A percentile compares a stretch with the other conserved stretches of the same genome.
Evolutionary conservation across 2,329 filamentous ascomycete species (phyloP).

Genomic region (Balansia obtecta): DNA sequence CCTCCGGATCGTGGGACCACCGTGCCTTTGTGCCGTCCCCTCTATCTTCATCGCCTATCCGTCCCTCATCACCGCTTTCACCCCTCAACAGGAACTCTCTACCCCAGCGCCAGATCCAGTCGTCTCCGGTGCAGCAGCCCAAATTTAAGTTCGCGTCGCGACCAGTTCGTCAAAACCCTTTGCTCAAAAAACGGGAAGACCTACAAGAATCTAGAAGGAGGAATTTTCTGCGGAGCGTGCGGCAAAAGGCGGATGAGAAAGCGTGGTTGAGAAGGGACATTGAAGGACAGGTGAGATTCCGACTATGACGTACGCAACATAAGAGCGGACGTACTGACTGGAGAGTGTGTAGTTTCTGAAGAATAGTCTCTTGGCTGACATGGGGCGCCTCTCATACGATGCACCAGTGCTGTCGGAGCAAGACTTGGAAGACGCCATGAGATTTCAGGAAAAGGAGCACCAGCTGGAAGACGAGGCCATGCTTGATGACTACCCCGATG

Average conservation of each 20-base stretch:
- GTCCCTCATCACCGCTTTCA: conserved; percentile 35
- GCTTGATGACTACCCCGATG: conserved; percentile 39
- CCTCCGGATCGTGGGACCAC: conserved; percentile 31
- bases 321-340: background rate
- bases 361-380: conserved; percentile 21
- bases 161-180: conserved; percentile 47
- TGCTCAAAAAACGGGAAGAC: conserved; percentile 48
- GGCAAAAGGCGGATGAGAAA: conserved; percentile 46
- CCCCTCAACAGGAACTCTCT: conserved; percentile 29
- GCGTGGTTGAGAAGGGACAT: conserved; percentile 48
- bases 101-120: conserved; percentile 29
- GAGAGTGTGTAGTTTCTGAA: conserved; percentile 20
- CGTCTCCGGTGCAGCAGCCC: conserved; percentile 28
- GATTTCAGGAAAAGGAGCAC: conserved; percentile 17
- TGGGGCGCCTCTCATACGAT: conserved; percentile 20
- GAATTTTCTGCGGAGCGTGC: conserved; percentile 57
- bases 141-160: conserved; percentile 41
- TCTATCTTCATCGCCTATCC: conserved; percentile 46
- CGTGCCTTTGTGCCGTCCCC: conserved; percentile 40
- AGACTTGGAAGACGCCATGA: conserved; percentile 38
- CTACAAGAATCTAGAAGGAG: conserved; percentile 51
- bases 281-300: conserved; percentile 34
- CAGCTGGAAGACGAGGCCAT: conserved; percentile 28
- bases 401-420: conserved; percentile 31
- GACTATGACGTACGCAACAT: background rate